Evolutionary conservation across 2,329 filamentous ascomycete genomes (phyloP).

Genomic region (Botrytis byssoidea): DNA sequence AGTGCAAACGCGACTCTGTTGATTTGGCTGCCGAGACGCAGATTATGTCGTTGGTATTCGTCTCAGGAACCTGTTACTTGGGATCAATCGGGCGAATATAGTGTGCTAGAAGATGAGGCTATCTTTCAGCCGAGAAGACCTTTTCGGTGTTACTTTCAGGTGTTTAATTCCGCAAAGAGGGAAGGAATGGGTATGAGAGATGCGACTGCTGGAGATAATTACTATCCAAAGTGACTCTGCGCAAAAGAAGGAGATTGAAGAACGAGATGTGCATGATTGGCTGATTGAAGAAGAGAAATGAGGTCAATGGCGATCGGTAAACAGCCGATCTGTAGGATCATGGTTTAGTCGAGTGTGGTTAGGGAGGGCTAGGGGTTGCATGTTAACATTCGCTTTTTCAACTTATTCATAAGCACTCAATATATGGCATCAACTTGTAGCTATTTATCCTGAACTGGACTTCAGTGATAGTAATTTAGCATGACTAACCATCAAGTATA

Average conservation of each 20-base stretch:
- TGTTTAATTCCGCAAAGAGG: neutral
- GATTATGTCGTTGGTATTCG: neutral
- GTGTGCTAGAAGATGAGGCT: neutral
- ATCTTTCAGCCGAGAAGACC: neutral
- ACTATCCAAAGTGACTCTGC: neutral
- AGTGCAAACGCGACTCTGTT: neutral
- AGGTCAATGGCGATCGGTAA: neutral
- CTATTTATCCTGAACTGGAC: neutral
- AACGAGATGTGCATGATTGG: neutral
- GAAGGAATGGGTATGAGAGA: neutral
- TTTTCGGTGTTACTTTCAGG: neutral
- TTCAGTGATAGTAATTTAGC: neutral
- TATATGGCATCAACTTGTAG: neutral
- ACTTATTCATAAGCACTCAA: too few relatives aligned
- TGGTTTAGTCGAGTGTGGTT: neutral
- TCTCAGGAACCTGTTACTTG: neutral
- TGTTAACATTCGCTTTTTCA: neutral
- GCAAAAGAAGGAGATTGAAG: neutral
- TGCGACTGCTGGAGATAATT: neutral
- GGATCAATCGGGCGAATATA: neutral
- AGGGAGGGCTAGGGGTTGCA: neutral
- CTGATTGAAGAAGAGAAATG: neutral
- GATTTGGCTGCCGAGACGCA: neutral
- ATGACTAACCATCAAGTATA: neutral
- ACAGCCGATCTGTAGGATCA: neutral